Conservation (phyloP, 352 stramenopile genomes). For the Globisporangium perplexum region DNA sequence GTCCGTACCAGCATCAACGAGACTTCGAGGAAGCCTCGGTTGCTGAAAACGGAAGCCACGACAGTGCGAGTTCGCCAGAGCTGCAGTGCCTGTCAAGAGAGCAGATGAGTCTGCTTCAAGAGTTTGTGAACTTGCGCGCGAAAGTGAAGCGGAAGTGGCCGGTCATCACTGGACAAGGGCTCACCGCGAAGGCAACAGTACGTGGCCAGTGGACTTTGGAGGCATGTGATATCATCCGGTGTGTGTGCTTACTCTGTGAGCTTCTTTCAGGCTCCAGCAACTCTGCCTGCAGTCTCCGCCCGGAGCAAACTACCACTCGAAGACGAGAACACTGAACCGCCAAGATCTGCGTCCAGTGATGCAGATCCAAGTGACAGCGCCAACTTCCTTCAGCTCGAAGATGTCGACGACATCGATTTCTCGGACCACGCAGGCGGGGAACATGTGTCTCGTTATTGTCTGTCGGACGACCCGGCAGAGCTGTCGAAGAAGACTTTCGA, state of each 20-base stretch:
- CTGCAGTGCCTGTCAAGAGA: slow-evolving; percentile 13
- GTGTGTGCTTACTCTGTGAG: neutral
- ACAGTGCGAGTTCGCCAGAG: neutral
- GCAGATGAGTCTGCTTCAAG: slow-evolving; percentile 27
- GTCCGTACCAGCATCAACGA: slow-evolving; percentile 52
- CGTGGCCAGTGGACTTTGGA: neutral
- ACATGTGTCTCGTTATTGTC: slow-evolving; percentile 26
- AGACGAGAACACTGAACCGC: neutral
- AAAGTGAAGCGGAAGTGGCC: slow-evolving; percentile 40
- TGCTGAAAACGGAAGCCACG: neutral
- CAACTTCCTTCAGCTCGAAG: slow-evolving; percentile 12
- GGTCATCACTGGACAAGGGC: slow-evolving; percentile 18
- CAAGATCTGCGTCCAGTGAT: neutral
- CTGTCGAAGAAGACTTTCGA: slow-evolving; percentile 18
- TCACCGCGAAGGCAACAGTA: neutral
- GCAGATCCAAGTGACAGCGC: slow-evolving; percentile 1
- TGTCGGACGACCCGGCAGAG: slow-evolving; percentile 11
- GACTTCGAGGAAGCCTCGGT: slow-evolving; percentile 29
- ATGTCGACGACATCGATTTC: slow-evolving; percentile 1
- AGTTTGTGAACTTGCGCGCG: slow-evolving; percentile 31
- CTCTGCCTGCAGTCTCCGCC: neutral
- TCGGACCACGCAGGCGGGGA: neutral
- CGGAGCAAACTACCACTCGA: neutral
- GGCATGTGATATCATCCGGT: too few relatives aligned
- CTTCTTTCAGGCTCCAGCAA: neutral